phyloP scores from a whole-genome alignment of 2,329 filamentous ascomycete species.

The Aspergillus sp. region DNA sequence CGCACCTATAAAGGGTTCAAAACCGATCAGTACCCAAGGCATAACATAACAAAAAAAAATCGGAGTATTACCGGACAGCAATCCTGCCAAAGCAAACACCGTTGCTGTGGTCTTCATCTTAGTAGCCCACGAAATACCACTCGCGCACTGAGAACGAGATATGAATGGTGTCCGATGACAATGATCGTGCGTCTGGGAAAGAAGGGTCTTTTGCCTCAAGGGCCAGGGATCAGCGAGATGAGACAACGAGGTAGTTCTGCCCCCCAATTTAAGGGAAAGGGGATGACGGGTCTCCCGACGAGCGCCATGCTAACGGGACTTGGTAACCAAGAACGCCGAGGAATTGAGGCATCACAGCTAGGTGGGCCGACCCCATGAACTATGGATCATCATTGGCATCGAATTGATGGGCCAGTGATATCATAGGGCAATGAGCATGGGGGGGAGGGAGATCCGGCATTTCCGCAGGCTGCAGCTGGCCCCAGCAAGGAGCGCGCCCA shows the following conservation, averaged over 20 bases:
- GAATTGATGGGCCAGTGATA: not conserved
- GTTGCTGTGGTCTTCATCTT: constrained; percentile 15
- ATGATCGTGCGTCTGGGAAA: not conserved
- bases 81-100: constrained; percentile 15
- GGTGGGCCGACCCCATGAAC: constrained; percentile 6
- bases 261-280: constrained; percentile 9
- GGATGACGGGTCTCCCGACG: not conserved
- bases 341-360: constrained; percentile 3
- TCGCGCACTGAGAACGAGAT: not conserved
- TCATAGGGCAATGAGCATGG: constrained; percentile 1
- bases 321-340: constrained; percentile 8
- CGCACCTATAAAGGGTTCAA: constrained; percentile 8
- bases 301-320: not conserved
- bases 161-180: not conserved
- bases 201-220: not conserved
- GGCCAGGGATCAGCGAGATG: not conserved
- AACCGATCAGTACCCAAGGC: not conserved
- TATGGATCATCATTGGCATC: not conserved
- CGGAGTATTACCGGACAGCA: constrained; percentile 17
- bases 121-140: constrained; percentile 5
- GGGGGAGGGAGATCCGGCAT: constrained; percentile 1
- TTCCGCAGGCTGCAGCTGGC: constrained; percentile 7
- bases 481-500: not conserved
- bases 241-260: not conserved
- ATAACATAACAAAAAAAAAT: not conserved